phyloP scores from a whole-genome alignment of 2,329 filamentous ascomycete species.

The Akanthomyces uredinophilus region DNA sequence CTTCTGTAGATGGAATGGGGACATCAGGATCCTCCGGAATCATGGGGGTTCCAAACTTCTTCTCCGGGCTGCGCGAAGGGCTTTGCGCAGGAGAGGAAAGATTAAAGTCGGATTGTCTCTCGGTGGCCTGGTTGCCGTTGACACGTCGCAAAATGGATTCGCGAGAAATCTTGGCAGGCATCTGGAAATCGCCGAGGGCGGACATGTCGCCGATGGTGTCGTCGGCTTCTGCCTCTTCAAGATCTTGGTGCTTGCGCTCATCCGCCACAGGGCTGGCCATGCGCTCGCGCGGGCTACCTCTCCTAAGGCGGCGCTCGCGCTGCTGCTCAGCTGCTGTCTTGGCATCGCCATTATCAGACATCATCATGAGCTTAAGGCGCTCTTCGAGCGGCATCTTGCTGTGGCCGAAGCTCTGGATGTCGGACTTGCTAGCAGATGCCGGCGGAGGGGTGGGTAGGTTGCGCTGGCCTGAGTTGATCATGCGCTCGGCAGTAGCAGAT shows the following conservation, averaged over 20 bases:
- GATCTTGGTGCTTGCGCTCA: constrained; percentile 16
- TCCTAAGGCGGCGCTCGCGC: constrained; percentile 63
- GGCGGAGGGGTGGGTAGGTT: constrained; percentile 70
- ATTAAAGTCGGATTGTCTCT: constrained; percentile 57
- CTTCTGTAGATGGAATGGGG: constrained; percentile 82
- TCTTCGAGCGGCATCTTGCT: constrained; percentile 81
- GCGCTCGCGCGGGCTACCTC: constrained; percentile 50
- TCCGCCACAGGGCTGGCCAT: constrained; percentile 40
- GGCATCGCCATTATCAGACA: constrained; percentile 58
- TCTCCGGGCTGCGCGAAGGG: constrained; percentile 44
- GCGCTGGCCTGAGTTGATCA: constrained; percentile 56
- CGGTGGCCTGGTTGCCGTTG: constrained; percentile 56
- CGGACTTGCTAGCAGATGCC: constrained; percentile 62
- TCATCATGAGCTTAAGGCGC: constrained; percentile 81
- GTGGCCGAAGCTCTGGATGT: constrained; percentile 70
- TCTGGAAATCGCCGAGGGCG: constrained; percentile 56
- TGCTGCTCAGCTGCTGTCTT: constrained; percentile 61
- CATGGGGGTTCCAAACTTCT: constrained; percentile 44
- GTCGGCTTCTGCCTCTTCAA: constrained; percentile 48
- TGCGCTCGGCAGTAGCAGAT: constrained; percentile 67
- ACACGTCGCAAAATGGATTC: constrained; percentile 91
- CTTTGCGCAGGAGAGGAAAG: constrained; percentile 58
- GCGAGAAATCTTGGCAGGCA: constrained; percentile 77
- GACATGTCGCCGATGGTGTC: constrained; percentile 57
- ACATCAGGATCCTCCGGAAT: constrained; percentile 76